Conservation (phyloP, 768 basidiomycete genomes). For the Agaricus blazei region DNA sequence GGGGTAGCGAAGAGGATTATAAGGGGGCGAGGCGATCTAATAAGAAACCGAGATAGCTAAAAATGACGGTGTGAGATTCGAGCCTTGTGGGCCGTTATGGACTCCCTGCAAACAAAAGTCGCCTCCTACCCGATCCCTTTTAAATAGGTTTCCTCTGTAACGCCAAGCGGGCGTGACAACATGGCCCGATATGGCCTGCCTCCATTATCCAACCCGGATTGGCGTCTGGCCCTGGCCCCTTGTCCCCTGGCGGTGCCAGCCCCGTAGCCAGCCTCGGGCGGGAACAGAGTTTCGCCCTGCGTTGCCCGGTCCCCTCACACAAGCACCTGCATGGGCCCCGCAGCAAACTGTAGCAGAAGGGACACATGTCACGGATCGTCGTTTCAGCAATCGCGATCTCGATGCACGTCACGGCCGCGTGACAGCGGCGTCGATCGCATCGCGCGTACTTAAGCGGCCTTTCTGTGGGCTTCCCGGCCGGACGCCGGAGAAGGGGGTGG, state of each 20-base stretch:
- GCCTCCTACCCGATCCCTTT: conserved; percentile 1
- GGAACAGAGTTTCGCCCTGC: background rate
- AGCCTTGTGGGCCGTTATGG: conserved; percentile 9
- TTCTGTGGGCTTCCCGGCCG: conserved; percentile 5
- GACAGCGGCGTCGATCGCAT: conserved; percentile 10
- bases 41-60: conserved; percentile 8
- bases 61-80: conserved; percentile 3
- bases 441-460: background rate
- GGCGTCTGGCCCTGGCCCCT: conserved; percentile 17
- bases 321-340: background rate
- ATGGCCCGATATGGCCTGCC: conserved; percentile 4
- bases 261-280: no score
- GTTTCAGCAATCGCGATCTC: conserved; percentile 5
- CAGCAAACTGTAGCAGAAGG: background rate
- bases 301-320: background rate
- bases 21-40: conserved; percentile 6
- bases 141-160: conserved; percentile 4
- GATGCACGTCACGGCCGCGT: conserved; percentile 5
- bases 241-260: background rate
- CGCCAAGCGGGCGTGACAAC: conserved; percentile 4
- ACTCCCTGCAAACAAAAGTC: background rate
- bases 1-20: background rate
- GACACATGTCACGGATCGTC: background rate
- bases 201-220: conserved; percentile 20
- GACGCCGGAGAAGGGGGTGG: conserved; percentile 2